Conservation (phyloP, 371 early-diverging fungal species). For the Chytridiales sp. region DNA sequence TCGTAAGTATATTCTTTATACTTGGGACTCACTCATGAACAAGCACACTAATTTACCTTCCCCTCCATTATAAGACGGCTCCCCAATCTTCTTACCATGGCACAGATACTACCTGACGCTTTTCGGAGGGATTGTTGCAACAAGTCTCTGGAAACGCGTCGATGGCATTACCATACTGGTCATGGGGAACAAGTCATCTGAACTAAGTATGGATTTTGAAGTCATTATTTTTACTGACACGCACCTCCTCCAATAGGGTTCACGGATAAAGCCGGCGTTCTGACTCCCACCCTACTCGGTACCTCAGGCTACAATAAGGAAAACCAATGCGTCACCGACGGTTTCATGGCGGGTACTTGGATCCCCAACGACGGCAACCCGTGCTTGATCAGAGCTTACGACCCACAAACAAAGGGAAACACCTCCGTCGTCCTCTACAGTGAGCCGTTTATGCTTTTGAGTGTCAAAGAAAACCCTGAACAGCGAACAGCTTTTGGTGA, state of each 20-base stretch:
- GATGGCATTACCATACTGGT: conserved; percentile 4
- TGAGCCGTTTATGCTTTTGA: conserved; percentile 39
- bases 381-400: not conserved
- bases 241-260: not conserved
- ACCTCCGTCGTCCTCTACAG: conserved; percentile 39
- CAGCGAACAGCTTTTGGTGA: not conserved
- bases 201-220: not conserved
- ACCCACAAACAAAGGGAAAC: not conserved
- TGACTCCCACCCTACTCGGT: not conserved
- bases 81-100: conserved; percentile 14
- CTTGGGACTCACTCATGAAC: too few relatives aligned
- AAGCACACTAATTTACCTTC: too few relatives aligned
- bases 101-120: conserved; percentile 6
- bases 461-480: not conserved
- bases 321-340: conserved; percentile 2
- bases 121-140: not conserved
- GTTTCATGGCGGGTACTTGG: conserved; percentile 1
- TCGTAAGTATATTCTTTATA: not conserved
- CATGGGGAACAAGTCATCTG: not conserved
- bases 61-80: not conserved
- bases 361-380: not conserved
- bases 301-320: conserved; percentile 4
- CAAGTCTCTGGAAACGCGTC: not conserved
- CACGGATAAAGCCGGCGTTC: not conserved
- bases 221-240: not conserved